These are phyloP conservation scores for Aspergillus candidus DNA, from an alignment of 2,329 filamentous ascomycete genomes.

Conservation along the genomic window DNA sequence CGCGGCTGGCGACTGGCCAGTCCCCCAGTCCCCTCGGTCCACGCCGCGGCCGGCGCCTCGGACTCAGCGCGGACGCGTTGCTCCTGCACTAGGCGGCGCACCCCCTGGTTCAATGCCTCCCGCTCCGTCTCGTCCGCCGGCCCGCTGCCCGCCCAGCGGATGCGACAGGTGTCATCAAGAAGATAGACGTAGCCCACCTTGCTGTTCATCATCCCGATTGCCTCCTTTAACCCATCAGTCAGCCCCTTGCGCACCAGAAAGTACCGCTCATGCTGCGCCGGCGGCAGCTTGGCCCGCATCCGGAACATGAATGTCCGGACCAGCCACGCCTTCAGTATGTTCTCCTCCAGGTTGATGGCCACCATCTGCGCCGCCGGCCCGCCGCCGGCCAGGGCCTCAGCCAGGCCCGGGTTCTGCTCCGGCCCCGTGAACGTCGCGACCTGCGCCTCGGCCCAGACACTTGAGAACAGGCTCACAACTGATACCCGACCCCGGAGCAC, in stretches of 20 bases:
- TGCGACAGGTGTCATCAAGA: constrained; percentile 77
- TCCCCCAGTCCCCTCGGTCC: constrained; percentile 6
- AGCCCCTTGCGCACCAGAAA: constrained; percentile 56
- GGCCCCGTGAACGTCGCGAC: constrained; percentile 63
- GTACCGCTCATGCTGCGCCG: constrained; percentile 51
- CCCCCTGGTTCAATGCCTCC: constrained; percentile 37
- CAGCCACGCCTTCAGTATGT: constrained; percentile 57
- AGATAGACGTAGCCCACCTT: constrained; percentile 94
- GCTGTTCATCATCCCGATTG: constrained; percentile 68
- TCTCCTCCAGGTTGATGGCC: constrained; percentile 85
- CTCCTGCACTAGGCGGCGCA: constrained; percentile 39
- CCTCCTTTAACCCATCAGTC: constrained; percentile 50
- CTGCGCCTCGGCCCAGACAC: constrained; percentile 80
- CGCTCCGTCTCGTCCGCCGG: constrained; percentile 37
- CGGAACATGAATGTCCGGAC: constrained; percentile 49
- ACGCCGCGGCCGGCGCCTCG: constrained; percentile 17
- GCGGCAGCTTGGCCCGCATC: constrained; percentile 43
- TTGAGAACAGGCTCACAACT: constrained; percentile 75
- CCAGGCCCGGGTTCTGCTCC: constrained; percentile 63
- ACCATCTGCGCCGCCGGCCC: constrained; percentile 62
- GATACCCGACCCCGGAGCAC: constrained; percentile 66
- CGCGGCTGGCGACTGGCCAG: constrained; percentile 11
- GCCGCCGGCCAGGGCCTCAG: constrained; percentile 52
- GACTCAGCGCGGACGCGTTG: constrained; percentile 23
- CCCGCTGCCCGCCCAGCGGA: constrained; percentile 84